phyloP scores from a whole-genome alignment of 1,139 yeast species.

The Pichia sp. region DNA sequence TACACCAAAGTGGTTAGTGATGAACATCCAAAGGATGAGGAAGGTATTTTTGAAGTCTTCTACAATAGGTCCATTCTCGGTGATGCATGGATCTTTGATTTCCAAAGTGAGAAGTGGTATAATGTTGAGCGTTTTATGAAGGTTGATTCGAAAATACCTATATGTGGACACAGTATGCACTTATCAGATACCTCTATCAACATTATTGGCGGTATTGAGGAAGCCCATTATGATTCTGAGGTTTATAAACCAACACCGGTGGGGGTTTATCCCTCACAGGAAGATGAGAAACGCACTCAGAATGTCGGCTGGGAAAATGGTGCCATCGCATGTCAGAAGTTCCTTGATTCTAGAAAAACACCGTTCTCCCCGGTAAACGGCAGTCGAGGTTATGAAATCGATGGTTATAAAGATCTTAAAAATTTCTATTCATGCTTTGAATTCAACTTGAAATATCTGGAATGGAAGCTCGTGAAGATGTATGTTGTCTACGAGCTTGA shows the following conservation, averaged over 20 bases:
- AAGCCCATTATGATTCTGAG: slow-evolving; percentile 6
- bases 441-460: slow-evolving; percentile 8
- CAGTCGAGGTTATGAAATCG: neutral
- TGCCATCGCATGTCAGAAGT: neutral
- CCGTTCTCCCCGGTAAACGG: too few species aligned
- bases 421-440: slow-evolving; percentile 9
- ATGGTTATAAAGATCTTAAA: neutral
- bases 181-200: slow-evolving; percentile 22
- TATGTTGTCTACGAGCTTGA: slow-evolving; percentile 7
- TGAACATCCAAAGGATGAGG: too few species aligned
- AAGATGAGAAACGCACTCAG: slow-evolving; percentile 1
- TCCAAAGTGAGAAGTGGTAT: slow-evolving; percentile 35
- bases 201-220: slow-evolving; percentile 26
- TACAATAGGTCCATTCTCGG: slow-evolving; percentile 31
- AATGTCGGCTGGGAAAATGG: slow-evolving; percentile 5
- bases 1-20: slow-evolving; percentile 18
- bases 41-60: slow-evolving; percentile 11
- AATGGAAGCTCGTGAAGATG: slow-evolving; percentile 13
- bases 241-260: slow-evolving; percentile 11
- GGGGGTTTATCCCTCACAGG: neutral
- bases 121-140: slow-evolving; percentile 11
- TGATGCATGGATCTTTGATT: slow-evolving; percentile 42
- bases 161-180: slow-evolving; percentile 24
- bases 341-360: neutral
- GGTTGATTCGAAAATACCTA: slow-evolving; percentile 8